These are phyloP conservation scores for Arthrobotrys musiformis DNA, from an alignment of 2,329 filamentous ascomycete genomes.

Conservation along the genomic window DNA sequence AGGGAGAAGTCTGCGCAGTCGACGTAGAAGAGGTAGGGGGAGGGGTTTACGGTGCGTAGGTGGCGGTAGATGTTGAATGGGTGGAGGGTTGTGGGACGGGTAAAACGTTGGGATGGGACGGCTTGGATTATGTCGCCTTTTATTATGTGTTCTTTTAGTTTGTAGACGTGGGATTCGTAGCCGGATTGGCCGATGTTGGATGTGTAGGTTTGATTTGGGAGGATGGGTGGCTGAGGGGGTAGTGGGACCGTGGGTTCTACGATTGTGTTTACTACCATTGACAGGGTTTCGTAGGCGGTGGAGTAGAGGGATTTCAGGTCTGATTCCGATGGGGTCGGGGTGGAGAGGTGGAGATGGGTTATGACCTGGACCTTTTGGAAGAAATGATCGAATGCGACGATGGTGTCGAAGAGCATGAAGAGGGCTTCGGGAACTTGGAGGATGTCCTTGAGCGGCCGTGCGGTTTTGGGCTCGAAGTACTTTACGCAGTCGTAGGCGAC, in stretches of 20 bases:
- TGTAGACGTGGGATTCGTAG: constrained; percentile 88
- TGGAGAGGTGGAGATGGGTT: constrained; percentile 82
- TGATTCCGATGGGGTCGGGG: constrained; percentile 65
- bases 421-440: constrained; percentile 89
- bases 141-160: constrained; percentile 88
- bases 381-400: constrained; percentile 94
- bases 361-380: constrained; percentile 92
- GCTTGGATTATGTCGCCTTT: constrained; percentile 96
- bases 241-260: constrained; percentile 68
- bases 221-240: constrained; percentile 78
- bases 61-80: constrained; percentile 99
- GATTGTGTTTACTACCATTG: constrained; percentile 36
- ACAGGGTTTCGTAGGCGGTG: constrained; percentile 30
- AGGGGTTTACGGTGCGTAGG: constrained; percentile 95
- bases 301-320: constrained; percentile 67
- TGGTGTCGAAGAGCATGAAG: constrained; percentile 96
- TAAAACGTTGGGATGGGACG: constrained; percentile 92
- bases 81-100: constrained; percentile 87
- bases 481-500: constrained; percentile 97
- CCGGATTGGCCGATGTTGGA: constrained; percentile 91
- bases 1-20: constrained; percentile 93
- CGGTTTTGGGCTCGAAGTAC: constrained; percentile 98
- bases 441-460: constrained; percentile 85
- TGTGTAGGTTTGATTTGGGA: constrained; percentile 79
- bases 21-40: constrained; percentile 96